Evolutionary conservation across 169 alveolate genomes (phyloP), one percentile per base, ranked within the genome.

Genomic region (Perkinsus chesapeaki): DNA sequence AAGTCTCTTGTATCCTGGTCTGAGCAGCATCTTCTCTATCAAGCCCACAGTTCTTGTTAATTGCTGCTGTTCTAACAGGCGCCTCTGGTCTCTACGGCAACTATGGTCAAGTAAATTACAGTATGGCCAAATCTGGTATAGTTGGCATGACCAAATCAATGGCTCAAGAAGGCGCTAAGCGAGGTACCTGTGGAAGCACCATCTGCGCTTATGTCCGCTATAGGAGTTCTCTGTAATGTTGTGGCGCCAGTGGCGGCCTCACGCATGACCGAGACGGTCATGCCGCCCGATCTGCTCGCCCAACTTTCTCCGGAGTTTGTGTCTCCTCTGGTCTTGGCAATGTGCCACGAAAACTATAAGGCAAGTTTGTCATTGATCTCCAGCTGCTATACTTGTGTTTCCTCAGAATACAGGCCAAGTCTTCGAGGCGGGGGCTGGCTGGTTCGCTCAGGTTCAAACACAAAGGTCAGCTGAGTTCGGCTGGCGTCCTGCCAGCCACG

Each of bases 391-490:
- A 38, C n/a, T 91, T 9, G 20, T 19, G 38, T 31, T 12, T 23
- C 73, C 23, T 10, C 39, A 47, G 93, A 23, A 39, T 82, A 92
- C 23, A 60, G 96, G 97, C 16, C 73, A 94, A 73, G 94, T 97
- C 3, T 96, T 93, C 93, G 97, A 96, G 91, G 96, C 96, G 73
- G 98, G 97, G 3, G 98, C 97, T 39, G 98, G 98, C 34, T 96
- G 94, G 94, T 95, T 96, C 27, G 95, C 97, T 34, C 94, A 95
- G 73, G 95, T 95, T 60, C 96, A 98, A 93, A 95, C 96, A 96
- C 96, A 97, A 93, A 94, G 98, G 82, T 60, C 27, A 9, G n/a
- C n/a, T n/a, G 82, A 12, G 1, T 23, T 16, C 82, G 3, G 12
- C 36, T 3, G 27, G 3, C 12, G 31, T 16, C 36, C 23, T 60